phyloP scores from a whole-genome alignment of 495 filamentous ascomycete species.

The Penicillium malachiteum region DNA sequence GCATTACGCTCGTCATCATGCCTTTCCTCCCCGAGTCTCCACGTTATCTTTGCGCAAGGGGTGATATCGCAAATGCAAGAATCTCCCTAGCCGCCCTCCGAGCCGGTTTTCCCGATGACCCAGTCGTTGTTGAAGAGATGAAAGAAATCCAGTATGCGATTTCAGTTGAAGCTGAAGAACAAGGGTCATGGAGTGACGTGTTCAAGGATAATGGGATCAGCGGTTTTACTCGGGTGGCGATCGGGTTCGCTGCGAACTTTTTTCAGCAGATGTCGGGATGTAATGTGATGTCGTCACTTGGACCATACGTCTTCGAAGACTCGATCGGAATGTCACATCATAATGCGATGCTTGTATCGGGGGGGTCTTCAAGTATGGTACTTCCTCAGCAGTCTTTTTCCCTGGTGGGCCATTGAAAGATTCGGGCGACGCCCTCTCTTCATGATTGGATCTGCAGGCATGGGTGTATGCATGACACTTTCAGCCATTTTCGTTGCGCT shows the following conservation, averaged over 20 bases:
- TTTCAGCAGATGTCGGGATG: constrained; percentile 19
- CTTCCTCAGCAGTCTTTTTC: constrained; percentile 19
- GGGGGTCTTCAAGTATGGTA: constrained; percentile 47
- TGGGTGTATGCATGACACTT: constrained; percentile 27
- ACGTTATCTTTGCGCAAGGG: constrained; percentile 40
- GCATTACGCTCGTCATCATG: constrained; percentile 35
- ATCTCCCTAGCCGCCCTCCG: constrained; percentile 48
- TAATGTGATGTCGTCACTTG: constrained; percentile 22
- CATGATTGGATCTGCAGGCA: constrained; percentile 25
- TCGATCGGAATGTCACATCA: constrained; percentile 11
- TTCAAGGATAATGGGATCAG: constrained; percentile 22
- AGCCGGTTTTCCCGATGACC: constrained; percentile 9
- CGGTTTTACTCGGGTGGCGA: constrained; percentile 14
- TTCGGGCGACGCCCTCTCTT: constrained; percentile 33
- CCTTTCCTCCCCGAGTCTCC: constrained; percentile 27
- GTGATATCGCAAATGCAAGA: constrained; percentile 53
- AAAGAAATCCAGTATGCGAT: constrained; percentile 21
- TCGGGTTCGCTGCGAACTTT: constrained; percentile 18
- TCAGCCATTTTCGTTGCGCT: constrained; percentile 40
- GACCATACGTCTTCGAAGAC: constrained; percentile 18
- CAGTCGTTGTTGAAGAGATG: constrained; percentile 12
- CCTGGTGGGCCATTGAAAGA: constrained; percentile 18
- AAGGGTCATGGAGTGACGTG: constrained; percentile 16
- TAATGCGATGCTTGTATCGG: constrained; percentile 14
- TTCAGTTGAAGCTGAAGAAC: constrained; percentile 17